Conservation (phyloP, 495 filamentous ascomycete genomes). For the Articulospora tetracladia region DNA sequence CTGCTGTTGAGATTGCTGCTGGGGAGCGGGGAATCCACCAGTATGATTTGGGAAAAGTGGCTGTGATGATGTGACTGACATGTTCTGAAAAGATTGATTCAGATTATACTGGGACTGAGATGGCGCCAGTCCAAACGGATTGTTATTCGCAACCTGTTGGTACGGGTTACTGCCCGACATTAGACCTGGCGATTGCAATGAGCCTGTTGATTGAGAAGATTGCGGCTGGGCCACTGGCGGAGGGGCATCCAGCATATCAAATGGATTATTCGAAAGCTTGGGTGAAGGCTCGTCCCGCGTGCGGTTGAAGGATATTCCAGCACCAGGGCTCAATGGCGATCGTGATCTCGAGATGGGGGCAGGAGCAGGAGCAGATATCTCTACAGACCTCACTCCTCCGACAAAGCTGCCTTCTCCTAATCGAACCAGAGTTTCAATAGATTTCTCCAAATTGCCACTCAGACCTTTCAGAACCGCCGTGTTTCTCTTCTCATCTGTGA, state of each 20-base stretch:
- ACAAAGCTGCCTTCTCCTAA: slow-evolving; percentile 60
- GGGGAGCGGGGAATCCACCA: slow-evolving; percentile 62
- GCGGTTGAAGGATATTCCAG: slow-evolving; percentile 26
- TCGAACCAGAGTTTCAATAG: slow-evolving; percentile 77
- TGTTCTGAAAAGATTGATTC: slow-evolving; percentile 62
- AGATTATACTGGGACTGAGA: slow-evolving; percentile 36
- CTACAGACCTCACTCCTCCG: slow-evolving; percentile 23
- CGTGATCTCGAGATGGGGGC: slow-evolving; percentile 33
- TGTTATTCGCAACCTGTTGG: slow-evolving; percentile 34
- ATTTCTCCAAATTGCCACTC: slow-evolving; percentile 76
- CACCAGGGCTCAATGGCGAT: slow-evolving; percentile 32
- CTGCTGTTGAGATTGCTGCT: slow-evolving; percentile 19
- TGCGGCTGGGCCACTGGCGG: slow-evolving; percentile 43
- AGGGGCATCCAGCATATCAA: slow-evolving; percentile 61
- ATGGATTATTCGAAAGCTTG: slow-evolving; percentile 60
- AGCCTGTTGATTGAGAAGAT: slow-evolving; percentile 55
- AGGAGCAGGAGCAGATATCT: background rate
- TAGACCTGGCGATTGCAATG: slow-evolving; percentile 25
- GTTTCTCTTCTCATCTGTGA: slow-evolving; percentile 78
- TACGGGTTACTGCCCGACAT: slow-evolving; percentile 48
- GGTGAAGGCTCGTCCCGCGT: slow-evolving; percentile 30
- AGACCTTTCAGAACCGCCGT: slow-evolving; percentile 72
- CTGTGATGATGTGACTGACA: slow-evolving; percentile 61
- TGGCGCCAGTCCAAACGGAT: slow-evolving; percentile 43
- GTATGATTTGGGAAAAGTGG: slow-evolving; percentile 82